Evolutionary conservation across 1,139 yeast species (phyloP), one percentile per base, ranked within the genome.

Genomic region (Saccharomyces hybrid): DNA sequence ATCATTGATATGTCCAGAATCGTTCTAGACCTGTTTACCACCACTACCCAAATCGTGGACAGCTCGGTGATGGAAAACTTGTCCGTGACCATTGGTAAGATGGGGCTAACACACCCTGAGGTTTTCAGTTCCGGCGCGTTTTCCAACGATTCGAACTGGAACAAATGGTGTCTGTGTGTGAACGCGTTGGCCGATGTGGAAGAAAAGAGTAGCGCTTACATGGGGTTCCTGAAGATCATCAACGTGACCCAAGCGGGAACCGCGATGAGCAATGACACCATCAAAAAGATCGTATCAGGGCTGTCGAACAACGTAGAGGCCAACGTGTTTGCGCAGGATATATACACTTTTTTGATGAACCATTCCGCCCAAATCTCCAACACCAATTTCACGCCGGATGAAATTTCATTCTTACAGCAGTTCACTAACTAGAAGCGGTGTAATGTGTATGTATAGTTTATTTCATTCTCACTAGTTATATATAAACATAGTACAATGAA

Each of bases 11-110:
- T 88, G 58, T 76, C 87, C 53, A 78, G 78, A 47, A 72, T 86
- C 26, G 72, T 91, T 54, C 79, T 88, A 21, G 87, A 88, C 12
- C 76, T 89, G 24, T 73, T 91, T 53, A 68, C 79, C 29, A 83
- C 82, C 57, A 78, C 82, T 57, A 77, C 76, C 47, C 60, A 61
- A 34, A 59, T 62, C 48, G 58, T 64, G 4, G 68, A 67, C 49
- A 52, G 56, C 14, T 78, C 89, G 0, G 88, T 93, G 3, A 69
- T 86, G 61, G 98, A 91, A 66, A 93, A 93, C 69, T 84, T 91
- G 1, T 95, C 96, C n/a, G 87, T 90, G 55, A 86, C 98, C 47
- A 75, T 93, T 55, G 98, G 98, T n/a, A 79, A 98, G 61, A 74
- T 91, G 67, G 97, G 96, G 2, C 70, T 84, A 41, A 73, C 78